A percentile compares a stretch with the other conserved stretches of the same genome.
Evolutionary conservation across 305 asterid species (phyloP).

Genomic region (Fraxinus velutina): DNA sequence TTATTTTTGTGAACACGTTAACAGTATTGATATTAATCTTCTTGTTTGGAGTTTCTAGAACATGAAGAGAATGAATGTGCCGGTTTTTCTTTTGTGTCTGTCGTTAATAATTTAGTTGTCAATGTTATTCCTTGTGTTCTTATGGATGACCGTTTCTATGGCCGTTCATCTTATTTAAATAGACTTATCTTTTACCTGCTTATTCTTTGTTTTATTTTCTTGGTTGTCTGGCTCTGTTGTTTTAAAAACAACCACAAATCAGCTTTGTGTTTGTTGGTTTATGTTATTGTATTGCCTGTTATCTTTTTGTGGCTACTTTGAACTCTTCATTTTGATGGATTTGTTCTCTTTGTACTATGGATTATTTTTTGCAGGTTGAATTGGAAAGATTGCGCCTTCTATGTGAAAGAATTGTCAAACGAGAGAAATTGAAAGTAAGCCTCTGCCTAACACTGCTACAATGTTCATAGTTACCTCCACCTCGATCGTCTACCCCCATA

Average conservation of each 20-base stretch:
- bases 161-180: not conserved
- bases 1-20: not conserved
- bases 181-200: not conserved
- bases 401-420: conserved; percentile 84
- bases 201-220: not conserved
- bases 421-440: conserved; percentile 94
- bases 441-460: conserved; percentile 1
- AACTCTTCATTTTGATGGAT: not conserved
- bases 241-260: not conserved
- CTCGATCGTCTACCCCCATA: not conserved
- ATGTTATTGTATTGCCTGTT: not conserved
- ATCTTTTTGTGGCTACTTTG: not conserved
- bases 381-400: conserved; percentile 94
- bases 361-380: conserved; percentile 63
- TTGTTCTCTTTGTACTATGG: not conserved
- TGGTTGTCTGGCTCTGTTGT: conserved; percentile 2
- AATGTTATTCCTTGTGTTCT: not conserved
- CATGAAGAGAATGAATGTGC: not conserved
- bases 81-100: not conserved
- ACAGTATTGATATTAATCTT: not conserved
- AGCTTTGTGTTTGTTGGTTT: not conserved
- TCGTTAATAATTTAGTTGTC: not conserved
- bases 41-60: not conserved
- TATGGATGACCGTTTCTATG: not conserved
- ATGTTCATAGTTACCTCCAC: not conserved